phyloP scores from a whole-genome alignment of 257 asterid species.

The Capsicum baccatum region DNA sequence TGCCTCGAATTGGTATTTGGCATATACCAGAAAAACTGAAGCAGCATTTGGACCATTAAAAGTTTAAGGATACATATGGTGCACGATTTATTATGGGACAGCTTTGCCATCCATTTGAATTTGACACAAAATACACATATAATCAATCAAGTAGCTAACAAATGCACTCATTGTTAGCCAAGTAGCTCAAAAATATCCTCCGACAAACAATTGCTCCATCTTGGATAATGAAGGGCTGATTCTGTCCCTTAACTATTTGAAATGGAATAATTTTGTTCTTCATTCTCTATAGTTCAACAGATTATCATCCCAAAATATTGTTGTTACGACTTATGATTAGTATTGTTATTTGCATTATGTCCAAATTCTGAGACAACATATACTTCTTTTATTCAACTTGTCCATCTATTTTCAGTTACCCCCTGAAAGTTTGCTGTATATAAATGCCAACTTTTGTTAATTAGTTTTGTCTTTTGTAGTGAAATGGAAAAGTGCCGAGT shows the following conservation, averaged over 20 bases:
- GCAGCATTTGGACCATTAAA: not conserved
- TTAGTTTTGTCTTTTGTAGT: not conserved
- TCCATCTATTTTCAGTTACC: not conserved
- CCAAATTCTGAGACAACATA: not conserved
- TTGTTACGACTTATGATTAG: not conserved
- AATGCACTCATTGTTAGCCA: not conserved
- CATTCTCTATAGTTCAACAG: not conserved
- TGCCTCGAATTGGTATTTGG: not conserved
- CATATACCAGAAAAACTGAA: not conserved
- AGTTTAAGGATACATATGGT: not conserved
- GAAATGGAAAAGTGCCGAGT: not conserved
- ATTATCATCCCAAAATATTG: not conserved
- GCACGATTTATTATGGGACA: not conserved
- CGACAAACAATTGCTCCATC: not conserved
- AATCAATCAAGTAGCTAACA: not conserved
- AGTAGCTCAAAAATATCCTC: not conserved
- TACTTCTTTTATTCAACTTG: not conserved
- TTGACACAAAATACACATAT: not conserved
- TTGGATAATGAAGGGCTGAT: not conserved
- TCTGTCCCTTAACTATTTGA: not conserved
- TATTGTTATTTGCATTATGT: not conserved
- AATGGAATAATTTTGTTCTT: not conserved
- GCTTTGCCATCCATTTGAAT: not conserved
- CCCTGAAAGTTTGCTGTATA: conserved; percentile 6
- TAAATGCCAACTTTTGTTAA: not conserved